phyloP scores from a whole-genome alignment of 2,329 filamentous ascomycete species.

The Fusarium albidum region DNA sequence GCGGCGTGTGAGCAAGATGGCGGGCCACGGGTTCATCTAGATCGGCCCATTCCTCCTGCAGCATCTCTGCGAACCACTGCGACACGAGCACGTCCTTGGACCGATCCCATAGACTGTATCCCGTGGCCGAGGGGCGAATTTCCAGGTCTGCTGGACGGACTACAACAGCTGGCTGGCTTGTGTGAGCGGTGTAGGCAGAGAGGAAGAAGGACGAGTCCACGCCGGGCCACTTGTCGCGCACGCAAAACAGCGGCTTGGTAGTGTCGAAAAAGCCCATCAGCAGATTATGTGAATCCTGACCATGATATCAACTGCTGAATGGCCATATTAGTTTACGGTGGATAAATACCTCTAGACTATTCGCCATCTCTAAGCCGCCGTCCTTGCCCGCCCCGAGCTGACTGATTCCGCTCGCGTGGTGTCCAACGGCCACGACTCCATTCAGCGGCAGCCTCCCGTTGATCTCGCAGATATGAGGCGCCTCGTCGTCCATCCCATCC shows the following conservation, averaged over 20 bases:
- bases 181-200: background rate
- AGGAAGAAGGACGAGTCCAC: conserved; percentile 14
- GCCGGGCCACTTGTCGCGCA: conserved; percentile 19
- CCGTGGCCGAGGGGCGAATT: conserved; percentile 7
- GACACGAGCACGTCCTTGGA: background rate
- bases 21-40: conserved; percentile 13
- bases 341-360: conserved; percentile 15
- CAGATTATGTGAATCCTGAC: conserved; percentile 1
- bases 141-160: conserved; percentile 15
- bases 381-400: conserved; percentile 9
- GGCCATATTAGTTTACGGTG: rapidly evolving
- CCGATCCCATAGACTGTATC: conserved; percentile 9
- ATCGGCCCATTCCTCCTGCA: conserved; percentile 16
- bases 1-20: conserved; percentile 13
- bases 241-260: conserved; percentile 8
- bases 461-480: conserved; percentile 19
- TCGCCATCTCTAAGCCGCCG: conserved; percentile 4
- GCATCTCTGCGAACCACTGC: conserved; percentile 24
- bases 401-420: conserved; percentile 1
- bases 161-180: background rate
- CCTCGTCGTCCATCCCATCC: conserved; percentile 1
- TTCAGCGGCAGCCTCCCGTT: conserved; percentile 25
- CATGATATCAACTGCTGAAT: background rate
- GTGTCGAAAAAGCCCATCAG: conserved; percentile 12
- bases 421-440: conserved; percentile 5